phyloP scores from a whole-genome alignment of 805 yeast species.

The Yarrowia yakushimensis region DNA sequence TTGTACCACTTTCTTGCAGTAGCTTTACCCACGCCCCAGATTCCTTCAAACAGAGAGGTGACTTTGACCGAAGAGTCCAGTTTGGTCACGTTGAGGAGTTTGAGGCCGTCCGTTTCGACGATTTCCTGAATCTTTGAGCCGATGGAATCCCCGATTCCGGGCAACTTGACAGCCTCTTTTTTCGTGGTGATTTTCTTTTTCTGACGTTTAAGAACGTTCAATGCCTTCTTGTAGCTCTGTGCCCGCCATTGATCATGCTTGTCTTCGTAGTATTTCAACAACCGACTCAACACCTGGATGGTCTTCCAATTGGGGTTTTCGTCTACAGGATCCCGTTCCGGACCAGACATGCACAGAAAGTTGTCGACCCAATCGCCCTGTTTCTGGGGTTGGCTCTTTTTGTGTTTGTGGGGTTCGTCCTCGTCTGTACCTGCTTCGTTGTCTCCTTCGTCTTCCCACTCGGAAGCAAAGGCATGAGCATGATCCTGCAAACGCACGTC shows the following conservation, averaged over 20 bases:
- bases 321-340: not conserved
- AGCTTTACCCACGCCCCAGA: conserved; percentile 50
- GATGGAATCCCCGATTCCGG: conserved; percentile 44
- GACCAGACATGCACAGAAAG: conserved; percentile 20
- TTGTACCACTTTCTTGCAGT: conserved; percentile 44
- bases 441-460: not conserved
- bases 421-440: not conserved
- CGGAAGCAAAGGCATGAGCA: conserved; percentile 7
- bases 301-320: conserved; percentile 37
- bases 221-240: conserved; percentile 46
- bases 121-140: conserved; percentile 49
- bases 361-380: conserved; percentile 16
- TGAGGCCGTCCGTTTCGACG: conserved; percentile 39
- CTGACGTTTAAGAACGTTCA: conserved; percentile 38
- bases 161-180: conserved; percentile 42
- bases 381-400: conserved; percentile 1
- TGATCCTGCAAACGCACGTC: conserved; percentile 2
- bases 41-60: conserved; percentile 40
- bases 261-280: conserved; percentile 37
- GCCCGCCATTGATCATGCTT: conserved; percentile 42
- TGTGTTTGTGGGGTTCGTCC: not conserved
- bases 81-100: conserved; percentile 30
- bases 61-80: conserved; percentile 32
- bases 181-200: conserved; percentile 38
- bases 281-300: conserved; percentile 36